phyloP scores from a whole-genome alignment of 2,329 filamentous ascomycete species.

The Penicillium rolfsii region DNA sequence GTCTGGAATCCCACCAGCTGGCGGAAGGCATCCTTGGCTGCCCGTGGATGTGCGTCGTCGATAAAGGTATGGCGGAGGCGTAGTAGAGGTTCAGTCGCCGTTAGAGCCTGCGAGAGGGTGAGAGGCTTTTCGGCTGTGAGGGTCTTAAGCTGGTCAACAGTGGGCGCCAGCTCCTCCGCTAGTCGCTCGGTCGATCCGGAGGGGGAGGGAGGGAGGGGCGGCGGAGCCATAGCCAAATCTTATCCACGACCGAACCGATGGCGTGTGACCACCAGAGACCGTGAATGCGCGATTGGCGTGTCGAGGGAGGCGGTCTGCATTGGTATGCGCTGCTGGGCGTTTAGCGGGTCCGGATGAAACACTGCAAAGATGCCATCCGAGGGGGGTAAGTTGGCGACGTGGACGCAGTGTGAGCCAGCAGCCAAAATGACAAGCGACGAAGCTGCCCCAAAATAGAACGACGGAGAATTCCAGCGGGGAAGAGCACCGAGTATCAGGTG shows the following conservation, averaged over 20 bases:
- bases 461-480: background rate
- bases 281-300: conserved; percentile 37
- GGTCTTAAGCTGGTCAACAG: conserved; percentile 42
- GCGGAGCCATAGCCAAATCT: conserved; percentile 37
- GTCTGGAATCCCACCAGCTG: conserved; percentile 77
- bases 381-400: background rate
- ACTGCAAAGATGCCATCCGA: conserved; percentile 12
- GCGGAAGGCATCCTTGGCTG: conserved; percentile 78
- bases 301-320: conserved; percentile 40
- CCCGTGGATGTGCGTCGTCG: conserved; percentile 53
- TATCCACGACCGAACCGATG: conserved; percentile 40
- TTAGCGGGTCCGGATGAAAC: conserved; percentile 23
- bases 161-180: conserved; percentile 42
- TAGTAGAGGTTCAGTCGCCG: conserved; percentile 61
- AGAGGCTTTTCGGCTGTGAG: conserved; percentile 36
- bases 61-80: conserved; percentile 68
- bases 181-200: conserved; percentile 41
- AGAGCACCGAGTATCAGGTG: conserved; percentile 1
- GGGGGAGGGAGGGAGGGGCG: conserved; percentile 34
- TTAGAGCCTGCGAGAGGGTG: conserved; percentile 40
- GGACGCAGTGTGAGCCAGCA: background rate
- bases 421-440: background rate
- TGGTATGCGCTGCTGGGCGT: conserved; percentile 31
- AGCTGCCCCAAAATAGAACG: conserved; percentile 5
- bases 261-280: conserved; percentile 40